Evolutionary conservation across 768 basidiomycete species (phyloP), one percentile per base, ranked within the genome.

Genomic region (Clavaria fumosa): DNA sequence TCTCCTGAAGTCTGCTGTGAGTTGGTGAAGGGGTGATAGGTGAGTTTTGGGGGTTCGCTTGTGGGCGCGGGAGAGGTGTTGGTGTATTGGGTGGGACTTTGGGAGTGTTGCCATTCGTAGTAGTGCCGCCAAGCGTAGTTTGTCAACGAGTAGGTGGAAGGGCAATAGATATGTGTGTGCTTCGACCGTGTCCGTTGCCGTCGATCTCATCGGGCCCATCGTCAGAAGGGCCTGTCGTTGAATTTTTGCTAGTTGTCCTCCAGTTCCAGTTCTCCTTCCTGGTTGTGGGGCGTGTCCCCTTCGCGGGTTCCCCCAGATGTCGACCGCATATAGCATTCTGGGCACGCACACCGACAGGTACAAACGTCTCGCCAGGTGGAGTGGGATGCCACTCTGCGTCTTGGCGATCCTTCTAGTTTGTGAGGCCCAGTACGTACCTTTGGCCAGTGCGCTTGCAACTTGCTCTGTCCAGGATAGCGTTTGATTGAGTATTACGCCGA

Each of bases 131-230:
- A n/a, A n/a, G n/a, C n/a, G n/a, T n/a, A n/a, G n/a, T 14, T 14
- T 9, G 9, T 9, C 9, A 9, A 28, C 9, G 0, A 40, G 31
- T 10, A 50, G 37, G 19, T 46, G 28, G 10, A 45, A 12, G 4
- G 50, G 50, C 6, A 45, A 41, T 19, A 51, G 34, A 28, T 46
- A 28, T 9, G 50, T 34, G 26, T 51, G 50, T 4, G 40, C 40
- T 3, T 51, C 43, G 4, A 51, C 38, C 0, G 41, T 12, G 39
- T 51, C 50, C 14, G 38, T 40, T 5, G 50, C 34, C 5, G 50
- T 40, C 5, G 45, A 28, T 2, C 37, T 5, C 37, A 51, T 35
- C 40, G 56, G 55, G 10, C 63, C 66, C 0, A 60, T 60, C 28
- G 46, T 42, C 1, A 22, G 5, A 2, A 46, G 18, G 5, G 42